Evolutionary conservation across 495 filamentous ascomycete genomes (phyloP).

Genomic region (Rusavskia elegans): DNA sequence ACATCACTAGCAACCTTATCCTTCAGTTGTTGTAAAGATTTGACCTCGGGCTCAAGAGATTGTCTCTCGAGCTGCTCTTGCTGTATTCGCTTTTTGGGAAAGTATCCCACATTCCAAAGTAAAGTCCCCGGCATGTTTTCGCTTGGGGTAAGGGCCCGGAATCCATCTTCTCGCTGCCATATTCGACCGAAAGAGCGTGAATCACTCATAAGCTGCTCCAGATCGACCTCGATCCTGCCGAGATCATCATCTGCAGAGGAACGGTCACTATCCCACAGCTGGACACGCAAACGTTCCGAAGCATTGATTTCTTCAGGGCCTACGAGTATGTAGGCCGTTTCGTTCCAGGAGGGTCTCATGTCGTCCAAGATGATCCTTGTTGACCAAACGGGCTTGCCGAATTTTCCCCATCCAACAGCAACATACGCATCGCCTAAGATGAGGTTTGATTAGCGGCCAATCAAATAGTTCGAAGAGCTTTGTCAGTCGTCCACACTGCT

Average conservation of each 20-base stretch:
- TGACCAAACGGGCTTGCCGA: constrained; percentile 49
- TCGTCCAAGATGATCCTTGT: constrained; percentile 47
- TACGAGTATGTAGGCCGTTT: constrained; percentile 48
- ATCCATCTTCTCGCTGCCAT: constrained; percentile 39
- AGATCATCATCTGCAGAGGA: constrained; percentile 57
- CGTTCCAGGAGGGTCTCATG: constrained; percentile 48
- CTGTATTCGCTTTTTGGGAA: constrained; percentile 43
- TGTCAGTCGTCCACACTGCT: too few species aligned
- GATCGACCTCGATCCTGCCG: constrained; percentile 47
- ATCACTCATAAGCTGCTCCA: constrained; percentile 46
- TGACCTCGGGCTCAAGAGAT: constrained; percentile 33
- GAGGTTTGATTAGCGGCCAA: neutral
- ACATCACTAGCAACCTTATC: constrained; percentile 32
- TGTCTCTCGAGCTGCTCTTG: constrained; percentile 35
- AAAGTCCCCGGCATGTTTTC: constrained; percentile 55
- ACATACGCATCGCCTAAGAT: constrained; percentile 41
- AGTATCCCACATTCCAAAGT: constrained; percentile 56
- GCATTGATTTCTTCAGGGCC: constrained; percentile 56
- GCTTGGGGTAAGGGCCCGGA: constrained; percentile 40
- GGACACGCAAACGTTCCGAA: constrained; percentile 46
- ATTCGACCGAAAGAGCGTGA: constrained; percentile 35
- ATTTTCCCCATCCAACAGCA: constrained; percentile 58
- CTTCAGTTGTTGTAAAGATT: constrained; percentile 35
- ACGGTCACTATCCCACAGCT: constrained; percentile 59
- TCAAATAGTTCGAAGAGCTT: neutral